Evolutionary conservation across 2,329 filamentous ascomycete species (phyloP).

Genomic region (Rutstroemia sydowiana): DNA sequence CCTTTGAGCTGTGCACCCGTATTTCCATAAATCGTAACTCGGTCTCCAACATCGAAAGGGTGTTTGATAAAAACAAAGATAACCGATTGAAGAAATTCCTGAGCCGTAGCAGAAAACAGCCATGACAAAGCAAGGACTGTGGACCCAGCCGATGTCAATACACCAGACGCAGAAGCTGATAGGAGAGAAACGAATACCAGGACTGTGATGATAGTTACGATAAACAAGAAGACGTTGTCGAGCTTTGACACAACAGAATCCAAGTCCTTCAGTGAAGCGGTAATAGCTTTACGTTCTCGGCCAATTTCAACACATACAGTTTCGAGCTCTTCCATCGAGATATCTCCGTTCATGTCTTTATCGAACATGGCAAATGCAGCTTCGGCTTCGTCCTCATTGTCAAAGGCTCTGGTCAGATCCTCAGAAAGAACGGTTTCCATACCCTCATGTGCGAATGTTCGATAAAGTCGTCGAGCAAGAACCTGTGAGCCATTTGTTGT

Average conservation of each 20-base stretch:
- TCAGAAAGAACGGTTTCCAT: slow-evolving; percentile 70
- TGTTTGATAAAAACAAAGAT: slow-evolving; percentile 97
- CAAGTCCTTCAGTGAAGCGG: slow-evolving; percentile 86
- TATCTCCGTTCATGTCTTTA: slow-evolving; percentile 93
- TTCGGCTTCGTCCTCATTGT: slow-evolving; percentile 77
- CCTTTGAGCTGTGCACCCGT: slow-evolving; percentile 70
- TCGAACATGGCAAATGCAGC: slow-evolving; percentile 90
- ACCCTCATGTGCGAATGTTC: slow-evolving; percentile 70
- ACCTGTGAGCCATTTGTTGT: slow-evolving; percentile 71
- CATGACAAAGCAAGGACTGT: slow-evolving; percentile 84
- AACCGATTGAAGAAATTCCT: slow-evolving; percentile 88
- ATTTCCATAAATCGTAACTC: slow-evolving; percentile 86
- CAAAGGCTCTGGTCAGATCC: slow-evolving; percentile 72
- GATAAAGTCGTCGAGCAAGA: slow-evolving; percentile 79
- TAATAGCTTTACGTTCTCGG: slow-evolving; percentile 89
- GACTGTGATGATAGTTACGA: slow-evolving; percentile 72
- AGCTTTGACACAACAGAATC: slow-evolving; percentile 90
- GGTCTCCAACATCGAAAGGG: slow-evolving; percentile 91
- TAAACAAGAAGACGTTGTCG: slow-evolving; percentile 80
- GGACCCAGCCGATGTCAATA: slow-evolving; percentile 83
- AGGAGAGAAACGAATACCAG: slow-evolving; percentile 86
- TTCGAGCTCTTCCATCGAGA: slow-evolving; percentile 91
- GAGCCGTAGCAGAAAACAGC: slow-evolving; percentile 86
- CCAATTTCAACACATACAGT: slow-evolving; percentile 91
- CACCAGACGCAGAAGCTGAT: slow-evolving; percentile 81